A percentile compares a stretch with the other conserved stretches of the same genome.
phyloP scores from a whole-genome alignment of 306 rosid genomes.

The Pachyrhizus erosus region DNA sequence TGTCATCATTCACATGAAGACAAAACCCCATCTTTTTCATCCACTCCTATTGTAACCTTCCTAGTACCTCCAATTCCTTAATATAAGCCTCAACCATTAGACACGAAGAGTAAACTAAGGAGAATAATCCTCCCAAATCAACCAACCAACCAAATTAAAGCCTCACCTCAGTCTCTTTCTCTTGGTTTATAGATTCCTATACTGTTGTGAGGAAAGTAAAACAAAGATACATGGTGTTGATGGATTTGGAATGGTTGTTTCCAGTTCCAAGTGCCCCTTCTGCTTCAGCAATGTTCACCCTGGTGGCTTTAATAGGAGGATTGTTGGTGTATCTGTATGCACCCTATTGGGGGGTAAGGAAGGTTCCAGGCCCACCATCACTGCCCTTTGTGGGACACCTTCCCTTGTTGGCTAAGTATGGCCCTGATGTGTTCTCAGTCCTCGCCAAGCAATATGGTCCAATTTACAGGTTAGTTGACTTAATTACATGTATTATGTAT shows the following conservation, averaged over 20 bases:
- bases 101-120: neutral
- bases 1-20: slow-evolving; percentile 60
- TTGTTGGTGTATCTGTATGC: slow-evolving; percentile 60
- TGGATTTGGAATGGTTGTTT: slow-evolving; percentile 48
- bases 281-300: slow-evolving; percentile 50
- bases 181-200: neutral
- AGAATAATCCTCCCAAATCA: neutral
- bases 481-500: neutral
- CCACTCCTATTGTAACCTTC: slow-evolving; percentile 5
- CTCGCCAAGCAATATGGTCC: slow-evolving; percentile 92
- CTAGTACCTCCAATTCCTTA: slow-evolving; percentile 33
- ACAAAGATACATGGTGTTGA: slow-evolving; percentile 14
- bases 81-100: neutral
- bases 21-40: slow-evolving; percentile 45
- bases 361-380: slow-evolving; percentile 89
- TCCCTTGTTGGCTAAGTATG: slow-evolving; percentile 83
- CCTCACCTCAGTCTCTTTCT: neutral
- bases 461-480: slow-evolving; percentile 78
- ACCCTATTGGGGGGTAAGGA: slow-evolving; percentile 86
- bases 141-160: neutral
- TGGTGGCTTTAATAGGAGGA: slow-evolving; percentile 57
- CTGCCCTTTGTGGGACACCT: slow-evolving; percentile 86
- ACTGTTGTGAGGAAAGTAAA: neutral
- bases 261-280: slow-evolving; percentile 20
- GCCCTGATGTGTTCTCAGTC: slow-evolving; percentile 89